Conservation (phyloP, 1,139 yeast species). For the Suhomyces wounanorum region DNA sequence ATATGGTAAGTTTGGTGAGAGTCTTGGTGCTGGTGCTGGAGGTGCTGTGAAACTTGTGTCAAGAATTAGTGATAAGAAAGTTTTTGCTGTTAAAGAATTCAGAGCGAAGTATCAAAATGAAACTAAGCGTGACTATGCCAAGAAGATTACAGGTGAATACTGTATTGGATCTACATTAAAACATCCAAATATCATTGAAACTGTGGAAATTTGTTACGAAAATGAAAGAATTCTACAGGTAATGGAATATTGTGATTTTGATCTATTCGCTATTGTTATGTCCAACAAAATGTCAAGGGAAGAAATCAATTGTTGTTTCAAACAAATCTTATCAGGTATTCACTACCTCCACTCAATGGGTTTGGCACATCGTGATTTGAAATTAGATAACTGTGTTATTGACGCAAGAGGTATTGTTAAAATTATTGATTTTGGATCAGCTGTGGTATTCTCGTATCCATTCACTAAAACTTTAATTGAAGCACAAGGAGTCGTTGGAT, state of each 20-base stretch:
- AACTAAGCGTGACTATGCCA: constrained; percentile 82
- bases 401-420: constrained; percentile 84
- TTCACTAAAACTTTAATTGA: constrained; percentile 78
- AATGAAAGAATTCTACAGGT: constrained; percentile 85
- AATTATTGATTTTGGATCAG: constrained; percentile 91
- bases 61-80: constrained; percentile 64
- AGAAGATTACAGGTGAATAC: constrained; percentile 92
- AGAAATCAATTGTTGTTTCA: constrained; percentile 88
- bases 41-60: constrained; percentile 83
- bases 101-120: constrained; percentile 77
- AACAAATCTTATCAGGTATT: constrained; percentile 81
- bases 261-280: constrained; percentile 93
- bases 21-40: constrained; percentile 95
- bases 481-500: constrained; percentile 89
- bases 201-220: constrained; percentile 89
- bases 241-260: constrained; percentile 94
- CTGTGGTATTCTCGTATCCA: constrained; percentile 91
- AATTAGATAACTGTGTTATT: constrained; percentile 91
- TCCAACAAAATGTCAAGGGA: constrained; percentile 85
- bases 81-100: constrained; percentile 93
- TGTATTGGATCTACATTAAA: constrained; percentile 90
- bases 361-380: constrained; percentile 87
- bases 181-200: constrained; percentile 88
- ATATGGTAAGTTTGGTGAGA: constrained; percentile 82
- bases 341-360: constrained; percentile 86